phyloP scores from a whole-genome alignment of 73 alveolate genomes.

The Paramecium sonneborni region DNA sequence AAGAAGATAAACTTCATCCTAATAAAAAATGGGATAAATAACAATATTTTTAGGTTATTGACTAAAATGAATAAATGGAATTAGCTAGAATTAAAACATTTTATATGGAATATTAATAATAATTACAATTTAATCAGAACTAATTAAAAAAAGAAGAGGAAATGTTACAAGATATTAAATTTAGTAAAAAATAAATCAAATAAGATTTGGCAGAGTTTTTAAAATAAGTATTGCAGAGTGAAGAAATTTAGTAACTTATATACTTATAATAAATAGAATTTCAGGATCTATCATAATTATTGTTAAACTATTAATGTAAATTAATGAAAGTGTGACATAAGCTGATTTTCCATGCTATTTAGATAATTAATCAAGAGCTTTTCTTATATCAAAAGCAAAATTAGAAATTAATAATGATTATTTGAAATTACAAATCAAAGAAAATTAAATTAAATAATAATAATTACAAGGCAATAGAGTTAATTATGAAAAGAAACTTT shows the following conservation, averaged over 20 bases:
- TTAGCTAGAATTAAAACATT: background rate
- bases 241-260: constrained; percentile 34
- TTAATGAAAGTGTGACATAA: constrained; percentile 37
- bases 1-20: constrained; percentile 44
- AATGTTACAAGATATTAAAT: background rate
- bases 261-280: background rate
- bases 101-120: background rate
- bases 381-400: background rate
- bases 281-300: constrained; percentile 16
- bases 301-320: constrained; percentile 30
- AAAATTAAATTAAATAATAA: background rate
- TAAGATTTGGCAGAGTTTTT: background rate
- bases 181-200: background rate
- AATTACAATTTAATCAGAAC: background rate
- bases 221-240: background rate
- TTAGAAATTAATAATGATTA: background rate
- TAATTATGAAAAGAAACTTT: background rate
- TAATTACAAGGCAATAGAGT: background rate
- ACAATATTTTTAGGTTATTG: background rate
- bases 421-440: background rate
- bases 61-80: background rate
- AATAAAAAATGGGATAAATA: constrained; percentile 8
- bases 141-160: background rate
- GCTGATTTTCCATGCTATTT: constrained; percentile 13
- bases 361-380: background rate